Percentiles rank a stretch among this genome's conserved stretches.
phyloP scores from a whole-genome alignment of 2,329 filamentous ascomycete species.

The Neofusicoccum cordaticola region DNA sequence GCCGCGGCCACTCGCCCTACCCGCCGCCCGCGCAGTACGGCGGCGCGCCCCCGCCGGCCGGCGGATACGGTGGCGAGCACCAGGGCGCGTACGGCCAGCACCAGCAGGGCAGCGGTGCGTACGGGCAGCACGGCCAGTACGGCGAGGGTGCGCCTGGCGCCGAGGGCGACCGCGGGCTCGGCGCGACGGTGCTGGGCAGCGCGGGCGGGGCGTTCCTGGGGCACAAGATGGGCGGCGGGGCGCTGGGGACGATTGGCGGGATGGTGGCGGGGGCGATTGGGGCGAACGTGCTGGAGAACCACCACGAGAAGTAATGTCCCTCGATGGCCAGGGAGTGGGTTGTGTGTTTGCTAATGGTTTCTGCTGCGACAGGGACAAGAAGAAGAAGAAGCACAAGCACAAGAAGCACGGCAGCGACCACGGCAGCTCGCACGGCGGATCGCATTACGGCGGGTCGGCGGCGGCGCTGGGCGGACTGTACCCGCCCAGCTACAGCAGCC shows the following conservation, averaged over 20 bases:
- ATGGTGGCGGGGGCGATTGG: conserved; percentile 55
- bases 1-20: conserved; percentile 35
- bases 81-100: conserved; percentile 22
- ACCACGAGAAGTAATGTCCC: conserved; percentile 37
- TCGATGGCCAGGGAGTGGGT: neutral
- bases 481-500: conserved; percentile 25
- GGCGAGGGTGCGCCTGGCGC: conserved; percentile 21
- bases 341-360: conserved; percentile 10
- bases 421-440: neutral
- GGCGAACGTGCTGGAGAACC: conserved; percentile 53
- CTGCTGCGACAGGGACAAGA: conserved; percentile 30
- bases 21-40: conserved; percentile 5
- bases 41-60: neutral
- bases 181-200: conserved; percentile 53
- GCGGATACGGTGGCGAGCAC: neutral
- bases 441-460: conserved; percentile 31
- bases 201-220: conserved; percentile 55
- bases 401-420: conserved; percentile 22
- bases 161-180: conserved; percentile 56
- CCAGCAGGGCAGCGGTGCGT: conserved; percentile 15
- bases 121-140: conserved; percentile 28
- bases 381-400: conserved; percentile 37
- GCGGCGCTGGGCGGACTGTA: conserved; percentile 36
- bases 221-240: conserved; percentile 53
- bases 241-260: conserved; percentile 52